Conservation (phyloP, 345 rosid genomes). For the Eucalyptus cloeziana region DNA sequence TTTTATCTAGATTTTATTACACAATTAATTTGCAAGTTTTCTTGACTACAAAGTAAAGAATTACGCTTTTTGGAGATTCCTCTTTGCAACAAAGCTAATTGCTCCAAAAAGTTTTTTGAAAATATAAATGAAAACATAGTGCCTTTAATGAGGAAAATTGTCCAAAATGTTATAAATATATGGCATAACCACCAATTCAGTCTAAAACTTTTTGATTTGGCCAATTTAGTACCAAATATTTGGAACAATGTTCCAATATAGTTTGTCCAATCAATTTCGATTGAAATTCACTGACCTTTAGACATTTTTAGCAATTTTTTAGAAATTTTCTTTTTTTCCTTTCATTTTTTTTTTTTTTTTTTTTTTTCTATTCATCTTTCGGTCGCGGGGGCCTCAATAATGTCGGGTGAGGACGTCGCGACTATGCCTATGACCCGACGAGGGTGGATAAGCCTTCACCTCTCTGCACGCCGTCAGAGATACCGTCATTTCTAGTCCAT, state of each 20-base stretch:
- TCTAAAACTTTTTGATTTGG: not conserved
- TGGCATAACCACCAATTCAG: accelerated
- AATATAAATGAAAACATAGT: not conserved
- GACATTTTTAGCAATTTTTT: not conserved
- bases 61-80: not conserved
- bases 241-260: not conserved
- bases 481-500: not conserved
- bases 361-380: not conserved
- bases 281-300: accelerated
- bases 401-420: accelerated
- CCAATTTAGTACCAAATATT: not conserved
- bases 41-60: not conserved
- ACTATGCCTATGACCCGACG: too few relatives aligned
- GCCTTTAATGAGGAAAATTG: not conserved
- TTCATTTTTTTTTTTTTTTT: too few relatives aligned
- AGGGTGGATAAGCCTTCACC: not conserved
- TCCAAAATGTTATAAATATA: not conserved
- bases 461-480: not conserved
- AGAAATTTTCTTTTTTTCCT: accelerated
- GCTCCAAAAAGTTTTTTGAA: not conserved
- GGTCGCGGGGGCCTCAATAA: not conserved
- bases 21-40: too few relatives aligned
- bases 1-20: too few relatives aligned
- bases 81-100: not conserved
- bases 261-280: accelerated